Evolutionary conservation across 345 rosid genomes (phyloP).

Genomic region (Eucalyptus albens): DNA sequence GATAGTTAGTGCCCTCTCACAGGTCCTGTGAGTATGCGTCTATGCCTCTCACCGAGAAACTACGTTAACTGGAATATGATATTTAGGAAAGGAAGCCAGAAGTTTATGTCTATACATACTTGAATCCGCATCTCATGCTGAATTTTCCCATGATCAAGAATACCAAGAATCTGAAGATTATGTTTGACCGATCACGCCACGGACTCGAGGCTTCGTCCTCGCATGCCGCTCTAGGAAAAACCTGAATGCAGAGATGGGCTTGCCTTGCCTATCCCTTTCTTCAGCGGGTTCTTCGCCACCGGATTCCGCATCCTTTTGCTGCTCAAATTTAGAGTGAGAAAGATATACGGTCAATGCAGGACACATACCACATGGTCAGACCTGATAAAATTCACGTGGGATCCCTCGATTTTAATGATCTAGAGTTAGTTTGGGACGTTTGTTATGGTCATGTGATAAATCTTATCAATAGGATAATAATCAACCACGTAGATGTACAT

Average conservation of each 20-base stretch:
- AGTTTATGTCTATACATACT: background rate
- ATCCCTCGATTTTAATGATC: background rate
- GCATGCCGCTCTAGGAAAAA: background rate
- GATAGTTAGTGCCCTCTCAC: background rate
- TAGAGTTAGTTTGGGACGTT: background rate
- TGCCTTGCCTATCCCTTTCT: background rate
- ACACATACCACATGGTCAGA: background rate
- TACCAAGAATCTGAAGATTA: background rate
- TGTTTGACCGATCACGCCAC: background rate
- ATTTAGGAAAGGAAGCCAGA: background rate
- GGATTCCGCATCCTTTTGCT: background rate
- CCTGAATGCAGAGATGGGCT: background rate
- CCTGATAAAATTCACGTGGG: background rate
- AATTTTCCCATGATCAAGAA: background rate
- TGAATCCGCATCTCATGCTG: background rate
- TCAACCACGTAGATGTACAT: background rate
- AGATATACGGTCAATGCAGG: background rate
- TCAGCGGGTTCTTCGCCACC: background rate
- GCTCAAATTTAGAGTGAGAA: background rate
- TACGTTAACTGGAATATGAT: background rate
- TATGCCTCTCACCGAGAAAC: background rate
- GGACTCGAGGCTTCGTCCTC: background rate
- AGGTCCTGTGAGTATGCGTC: background rate
- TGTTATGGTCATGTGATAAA: background rate
- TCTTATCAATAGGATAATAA: background rate